Percentiles rank a stretch among this genome's conserved stretches.
phyloP scores from a whole-genome alignment of 106 monocot genomes.

The Dendrobium catenatum region DNA sequence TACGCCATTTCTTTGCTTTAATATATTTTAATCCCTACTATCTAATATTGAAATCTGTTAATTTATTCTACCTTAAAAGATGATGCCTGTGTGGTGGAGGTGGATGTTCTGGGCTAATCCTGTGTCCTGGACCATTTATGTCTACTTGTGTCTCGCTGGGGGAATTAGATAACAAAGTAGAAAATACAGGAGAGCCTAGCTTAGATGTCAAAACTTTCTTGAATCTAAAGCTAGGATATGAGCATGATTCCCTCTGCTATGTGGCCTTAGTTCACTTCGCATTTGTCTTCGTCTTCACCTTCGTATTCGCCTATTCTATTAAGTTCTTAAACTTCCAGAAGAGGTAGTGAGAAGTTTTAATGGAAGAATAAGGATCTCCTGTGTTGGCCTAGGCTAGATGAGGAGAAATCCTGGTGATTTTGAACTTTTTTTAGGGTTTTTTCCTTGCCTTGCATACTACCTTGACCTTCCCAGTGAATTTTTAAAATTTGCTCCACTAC shows the following conservation, averaged over 20 bases:
- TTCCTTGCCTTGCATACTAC: too few relatives aligned
- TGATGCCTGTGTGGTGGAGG: conserved; percentile 82
- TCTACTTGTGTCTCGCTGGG: conserved; percentile 52
- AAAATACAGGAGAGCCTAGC: conserved; percentile 33
- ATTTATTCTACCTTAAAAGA: conserved; percentile 15
- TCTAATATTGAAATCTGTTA: too few relatives aligned
- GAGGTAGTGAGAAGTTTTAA: conserved; percentile 21
- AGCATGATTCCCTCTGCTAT: conserved; percentile 48
- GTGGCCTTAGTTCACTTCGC: conserved; percentile 45
- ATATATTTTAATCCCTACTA: too few relatives aligned
- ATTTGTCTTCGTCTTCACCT: conserved; percentile 51
- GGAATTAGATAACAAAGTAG: conserved; percentile 18
- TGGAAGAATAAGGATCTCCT: too few relatives aligned
- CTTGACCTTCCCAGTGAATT: too few relatives aligned
- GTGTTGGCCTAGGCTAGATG: too few relatives aligned
- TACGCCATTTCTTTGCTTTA: conserved; percentile 10
- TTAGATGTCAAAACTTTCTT: conserved; percentile 39
- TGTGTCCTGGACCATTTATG: conserved; percentile 72
- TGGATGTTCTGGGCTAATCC: conserved; percentile 91
- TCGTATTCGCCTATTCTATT: conserved; percentile 58
- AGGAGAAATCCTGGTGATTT: too few relatives aligned
- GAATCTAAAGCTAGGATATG: conserved; percentile 33
- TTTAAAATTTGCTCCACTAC: background rate
- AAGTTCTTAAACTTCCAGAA: conserved; percentile 77
- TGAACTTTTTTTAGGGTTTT: too few relatives aligned